Base-by-base conservation (phyloP, 768 basidiomycete species). In the Rhizopogon salebrosus region DNA sequence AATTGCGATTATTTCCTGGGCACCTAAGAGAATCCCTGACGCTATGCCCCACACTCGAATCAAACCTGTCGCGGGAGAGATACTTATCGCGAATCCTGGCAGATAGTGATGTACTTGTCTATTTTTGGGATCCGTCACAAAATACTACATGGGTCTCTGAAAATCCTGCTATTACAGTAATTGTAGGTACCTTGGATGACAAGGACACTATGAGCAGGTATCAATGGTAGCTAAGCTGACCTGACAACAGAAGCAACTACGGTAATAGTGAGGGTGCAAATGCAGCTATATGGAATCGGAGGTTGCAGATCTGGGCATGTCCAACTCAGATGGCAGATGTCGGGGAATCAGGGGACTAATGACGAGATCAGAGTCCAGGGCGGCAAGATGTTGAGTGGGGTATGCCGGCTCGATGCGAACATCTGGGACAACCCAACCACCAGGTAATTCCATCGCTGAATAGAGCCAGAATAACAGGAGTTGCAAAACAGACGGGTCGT, bases 401-500 rank as follows among this genome's bases (percentile, higher is more conserved):
- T 60, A 57, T 23, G 22, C 55, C 37, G 27, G 40, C 20, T 69
- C 67, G 9, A 34, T 23, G 6, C 60, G 40, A 24, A 60, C 56
- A 38, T 67, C 63, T 26, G 67, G 67, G 14, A 68, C 57, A 13
- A 53, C 46, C 42, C 70, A 69, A 13, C 67, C 63, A 38, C 65
- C 67, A 3, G 64, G 55, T 35, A 74, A 60, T 0, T 66, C 69
- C 74, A 79, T 76, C 9, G 80, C 76, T 48, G 82, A 82, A 35
- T 72, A 71, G 45, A 80, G 62, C 83, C 83, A 85, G 62, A 75
- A 84, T 7, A 72, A 63, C 22, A 85, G 62, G 54, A 71, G 66
- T 63, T 83, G 78, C 50, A 79, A 57, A 42, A 84, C 69, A 11
- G 78, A 75, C n/a, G 80, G 82, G 13, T 62, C 63, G 41, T 58